A percentile compares a stretch with the other conserved stretches of the same genome.
phyloP scores from a whole-genome alignment of 208 protist species.

The Leishmania braziliensis region DNA sequence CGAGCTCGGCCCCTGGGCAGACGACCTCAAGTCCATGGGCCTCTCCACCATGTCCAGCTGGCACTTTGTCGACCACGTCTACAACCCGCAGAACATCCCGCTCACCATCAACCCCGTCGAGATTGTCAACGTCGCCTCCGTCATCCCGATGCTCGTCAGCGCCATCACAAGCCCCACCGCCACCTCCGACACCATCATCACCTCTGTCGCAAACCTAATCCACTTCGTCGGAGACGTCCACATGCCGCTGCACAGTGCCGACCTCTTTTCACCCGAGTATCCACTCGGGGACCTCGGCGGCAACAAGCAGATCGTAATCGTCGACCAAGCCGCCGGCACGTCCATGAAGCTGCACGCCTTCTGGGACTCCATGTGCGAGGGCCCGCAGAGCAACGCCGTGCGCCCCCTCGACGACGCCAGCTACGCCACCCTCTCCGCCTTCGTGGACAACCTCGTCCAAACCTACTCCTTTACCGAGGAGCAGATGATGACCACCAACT shows the following conservation, averaged over 20 bases:
- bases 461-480: conserved; percentile 29
- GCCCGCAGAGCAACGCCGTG: conserved; percentile 17
- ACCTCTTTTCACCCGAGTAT: conserved; percentile 41
- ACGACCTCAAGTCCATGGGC: conserved; percentile 47
- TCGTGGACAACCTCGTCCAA: conserved; percentile 45
- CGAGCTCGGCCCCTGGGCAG: conserved; percentile 51
- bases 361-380: conserved; percentile 65
- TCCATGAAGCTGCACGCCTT: conserved; percentile 52
- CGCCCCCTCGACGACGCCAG: conserved; percentile 31
- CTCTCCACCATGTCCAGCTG: conserved; percentile 44
- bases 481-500: conserved; percentile 34
- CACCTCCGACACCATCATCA: conserved; percentile 12
- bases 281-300: conserved; percentile 53
- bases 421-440: conserved; percentile 33
- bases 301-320: conserved; percentile 39
- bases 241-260: conserved; percentile 31
- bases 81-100: conserved; percentile 38
- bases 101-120: conserved; percentile 32
- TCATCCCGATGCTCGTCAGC: conserved; percentile 32
- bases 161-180: conserved; percentile 23
- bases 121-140: conserved; percentile 40
- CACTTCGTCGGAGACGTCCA: conserved; percentile 59
- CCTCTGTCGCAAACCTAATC: conserved; percentile 46
- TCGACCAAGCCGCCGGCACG: conserved; percentile 14
- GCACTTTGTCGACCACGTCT: conserved; percentile 57